Evolutionary conservation across 306 rosid genomes (phyloP).

Genomic region (Prunus salicina): DNA sequence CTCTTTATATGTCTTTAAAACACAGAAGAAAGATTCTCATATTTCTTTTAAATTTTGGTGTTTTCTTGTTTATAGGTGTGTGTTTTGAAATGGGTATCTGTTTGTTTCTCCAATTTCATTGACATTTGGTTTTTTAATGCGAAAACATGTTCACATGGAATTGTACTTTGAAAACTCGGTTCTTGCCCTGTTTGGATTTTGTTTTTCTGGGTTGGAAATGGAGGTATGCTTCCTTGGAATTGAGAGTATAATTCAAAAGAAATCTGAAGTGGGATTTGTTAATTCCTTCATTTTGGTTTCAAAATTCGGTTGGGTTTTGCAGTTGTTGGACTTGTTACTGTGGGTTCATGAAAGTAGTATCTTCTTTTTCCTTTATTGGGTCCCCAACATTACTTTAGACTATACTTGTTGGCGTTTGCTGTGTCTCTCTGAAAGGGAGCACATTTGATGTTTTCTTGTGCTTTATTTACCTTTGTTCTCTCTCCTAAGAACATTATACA

Average conservation of each 20-base stretch:
- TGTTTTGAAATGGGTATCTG: not conserved
- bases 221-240: too few species aligned
- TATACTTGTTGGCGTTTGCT: not conserved
- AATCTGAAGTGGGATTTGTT: not conserved
- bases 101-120: not conserved
- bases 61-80: not conserved
- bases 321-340: not conserved
- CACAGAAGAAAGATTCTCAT: not conserved
- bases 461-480: not conserved
- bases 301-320: constrained; percentile 11
- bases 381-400: constrained; percentile 1
- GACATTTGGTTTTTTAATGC: not conserved
- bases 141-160: not conserved
- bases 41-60: not conserved
- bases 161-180: not conserved
- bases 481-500: not conserved
- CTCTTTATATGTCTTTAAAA: not conserved
- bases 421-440: not conserved
- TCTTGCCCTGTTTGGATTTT: not conserved
- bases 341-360: not conserved
- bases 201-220: not conserved
- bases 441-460: not conserved
- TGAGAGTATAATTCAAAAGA: not conserved
- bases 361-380: not conserved
- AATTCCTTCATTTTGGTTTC: not conserved